Evolutionary conservation across 257 asterid genomes (phyloP), one percentile per base, ranked within the genome.

Genomic region (Henckelia pumila): DNA sequence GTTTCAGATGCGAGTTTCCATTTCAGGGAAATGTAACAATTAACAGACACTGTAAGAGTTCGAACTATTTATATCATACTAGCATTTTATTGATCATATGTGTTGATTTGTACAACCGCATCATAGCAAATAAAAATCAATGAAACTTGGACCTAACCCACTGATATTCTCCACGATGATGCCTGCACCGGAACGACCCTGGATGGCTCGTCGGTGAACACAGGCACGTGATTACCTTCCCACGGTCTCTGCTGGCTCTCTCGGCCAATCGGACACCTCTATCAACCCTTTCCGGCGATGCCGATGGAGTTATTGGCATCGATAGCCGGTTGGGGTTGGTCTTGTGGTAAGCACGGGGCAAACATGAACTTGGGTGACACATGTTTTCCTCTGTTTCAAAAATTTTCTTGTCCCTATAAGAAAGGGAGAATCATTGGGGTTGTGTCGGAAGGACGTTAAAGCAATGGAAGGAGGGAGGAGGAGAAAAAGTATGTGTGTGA

Each of bases 151-250:
- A 6, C 37, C 1, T 4, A 23, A 7, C 29, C 65, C 71, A 60
- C 59, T 19, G 65, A 35, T 72, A 58, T 33, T 65, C 30, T 26
- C 63, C 66, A 35, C 49, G 75, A 63, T 63, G 75, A 17, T 35
- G 64, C 59, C 75, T 57, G 44, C 75, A 71, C 65, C 65, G 64
- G 65, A 71, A 71, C 10, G 75, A 71, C 21, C 75, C 75, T 9
- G 75, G 75, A 57, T 71, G 75, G 52, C 29, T 47, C 33, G 75
- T 71, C 7, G 75, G 75, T 63, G 75, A 71, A 47, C 70, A 71
- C 75, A 63, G 8, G 50, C 70, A 71, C 35, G 22, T 52, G 63
- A 13, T 63, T 44, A n/a, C 30, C 44, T 32, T 59, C 50, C 20
- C 61, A 32, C 66, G 69, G 6, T 68, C n/a, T 40, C 50, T 40